Percentiles rank a stretch among this genome's conserved stretches.
Conservation (phyloP, 768 basidiomycete species). For the Kondoa subrosea region DNA sequence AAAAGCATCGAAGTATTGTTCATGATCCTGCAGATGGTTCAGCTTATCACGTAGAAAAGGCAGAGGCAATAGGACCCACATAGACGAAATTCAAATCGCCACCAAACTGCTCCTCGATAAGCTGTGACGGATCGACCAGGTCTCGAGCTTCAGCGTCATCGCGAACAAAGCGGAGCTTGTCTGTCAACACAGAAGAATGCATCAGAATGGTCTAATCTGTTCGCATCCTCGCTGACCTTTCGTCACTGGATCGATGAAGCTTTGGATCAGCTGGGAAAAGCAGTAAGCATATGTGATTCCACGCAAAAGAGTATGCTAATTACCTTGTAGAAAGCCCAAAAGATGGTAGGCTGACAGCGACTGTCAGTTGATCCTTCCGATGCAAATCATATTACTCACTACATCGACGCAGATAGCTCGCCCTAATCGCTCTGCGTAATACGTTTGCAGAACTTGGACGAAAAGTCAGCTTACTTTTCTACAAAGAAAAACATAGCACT, state of each 20-base stretch:
- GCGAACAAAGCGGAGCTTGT: slow-evolving; percentile 28
- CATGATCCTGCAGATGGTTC: slow-evolving; percentile 38
- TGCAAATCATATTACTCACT: too few relatives aligned
- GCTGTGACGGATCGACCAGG: slow-evolving; percentile 51
- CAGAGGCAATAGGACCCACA: slow-evolving; percentile 6
- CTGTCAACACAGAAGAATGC: slow-evolving; percentile 42
- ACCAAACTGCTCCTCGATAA: slow-evolving; percentile 48
- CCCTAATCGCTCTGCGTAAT: slow-evolving; percentile 52
- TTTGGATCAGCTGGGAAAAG: slow-evolving; percentile 18
- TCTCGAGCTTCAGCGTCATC: slow-evolving; percentile 17
- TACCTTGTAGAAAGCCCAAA: slow-evolving; percentile 24
- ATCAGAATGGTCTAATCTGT: background rate
- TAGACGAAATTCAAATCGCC: slow-evolving; percentile 55
- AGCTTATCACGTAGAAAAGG: background rate
- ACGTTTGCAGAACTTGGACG: slow-evolving; percentile 22
- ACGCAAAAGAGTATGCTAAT: background rate
- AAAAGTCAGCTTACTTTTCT: too few relatives aligned
- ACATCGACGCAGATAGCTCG: slow-evolving; percentile 55
- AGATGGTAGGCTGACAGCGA: slow-evolving; percentile 10
- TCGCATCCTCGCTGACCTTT: slow-evolving; percentile 19
- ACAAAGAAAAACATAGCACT: background rate
- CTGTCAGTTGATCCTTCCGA: too few relatives aligned
- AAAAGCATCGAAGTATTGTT: slow-evolving; percentile 48
- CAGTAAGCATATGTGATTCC: background rate
- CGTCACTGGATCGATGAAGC: slow-evolving; percentile 65